Conservation (phyloP, 257 asterid genomes). For the Lantana camara region DNA sequence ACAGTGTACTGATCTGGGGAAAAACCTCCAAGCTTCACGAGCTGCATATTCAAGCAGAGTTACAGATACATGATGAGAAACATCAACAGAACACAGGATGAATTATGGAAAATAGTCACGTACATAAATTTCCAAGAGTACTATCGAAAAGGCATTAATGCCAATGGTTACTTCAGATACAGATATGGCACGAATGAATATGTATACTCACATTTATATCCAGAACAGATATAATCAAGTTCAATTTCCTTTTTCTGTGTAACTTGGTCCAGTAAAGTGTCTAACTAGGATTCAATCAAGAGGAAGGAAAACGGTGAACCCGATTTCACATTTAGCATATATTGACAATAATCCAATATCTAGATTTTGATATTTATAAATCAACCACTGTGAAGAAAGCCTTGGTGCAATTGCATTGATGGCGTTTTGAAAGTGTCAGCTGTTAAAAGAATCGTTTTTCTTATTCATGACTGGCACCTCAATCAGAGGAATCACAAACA, state of each 20-base stretch:
- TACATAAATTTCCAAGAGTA: constrained; percentile 5
- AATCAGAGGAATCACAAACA: neutral
- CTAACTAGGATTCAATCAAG: constrained; percentile 1
- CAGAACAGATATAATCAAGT: too few species aligned
- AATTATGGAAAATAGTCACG: neutral
- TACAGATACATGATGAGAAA: constrained; percentile 29
- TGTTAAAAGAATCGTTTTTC: neutral
- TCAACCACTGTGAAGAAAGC: neutral
- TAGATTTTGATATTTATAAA: neutral
- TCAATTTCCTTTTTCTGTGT: neutral
- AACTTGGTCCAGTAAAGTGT: neutral
- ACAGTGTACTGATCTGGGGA: constrained; percentile 71
- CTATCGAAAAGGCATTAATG: neutral
- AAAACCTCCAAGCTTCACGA: constrained; percentile 63
- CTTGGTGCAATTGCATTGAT: too few species aligned
- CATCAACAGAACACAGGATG: constrained; percentile 19
- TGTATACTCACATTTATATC: too few species aligned
- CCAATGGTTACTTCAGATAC: neutral
- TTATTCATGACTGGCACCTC: neutral
- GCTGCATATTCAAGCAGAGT: constrained; percentile 53
- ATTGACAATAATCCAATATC: neutral
- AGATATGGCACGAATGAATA: neutral
- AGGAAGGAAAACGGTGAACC: neutral
- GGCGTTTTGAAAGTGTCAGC: too few species aligned
- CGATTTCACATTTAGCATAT: neutral